Evolutionary conservation across 352 stramenopile genomes (phyloP), one percentile per base, ranked within the genome.

Genomic region (Pythium sp.): DNA sequence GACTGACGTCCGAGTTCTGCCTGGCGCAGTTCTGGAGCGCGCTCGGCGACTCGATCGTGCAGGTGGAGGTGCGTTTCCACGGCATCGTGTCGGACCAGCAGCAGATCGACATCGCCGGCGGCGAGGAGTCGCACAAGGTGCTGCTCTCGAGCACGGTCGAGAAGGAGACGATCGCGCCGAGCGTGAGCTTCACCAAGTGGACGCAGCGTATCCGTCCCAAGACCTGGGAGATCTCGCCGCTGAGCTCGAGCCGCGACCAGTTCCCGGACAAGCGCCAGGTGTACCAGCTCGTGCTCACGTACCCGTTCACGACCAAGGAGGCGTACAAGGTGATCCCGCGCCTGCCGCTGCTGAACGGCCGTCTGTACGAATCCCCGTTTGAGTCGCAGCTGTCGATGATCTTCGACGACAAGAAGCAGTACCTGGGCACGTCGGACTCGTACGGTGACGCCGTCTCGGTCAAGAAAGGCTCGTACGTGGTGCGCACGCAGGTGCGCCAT

Each of bases 351-450:
- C 70, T 98, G 12, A 90, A 94, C 69, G 90, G 80, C 1, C 86
- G 84, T 15, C 78, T 99, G 22, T 99, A 99, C 72, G 95, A 99
- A 68, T 97, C 90, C 6, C 87, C 87, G 12, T 97, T 97, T 49
- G 93, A 98, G 67, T 79, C 81, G n/a, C 93, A 98, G 64, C 63
- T 98, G 64, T 96, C 92, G 71, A 89, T 98, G 79, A 79, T 97
- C 41, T 98, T 98, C 70, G 92, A 98, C 75, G 87, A 88, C 20
- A 97, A 98, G 72, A 98, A 98, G 74, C 94, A 96, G 77, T 96
- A 92, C 60, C 72, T 95, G 54, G 91, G 81, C 59, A 81, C 71
- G 58, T 92, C 84, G 26, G 94, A 98, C 67, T 84, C 91, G 5
- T 97, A 91, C 69, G 89, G 91, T 8, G 84, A 93, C 24, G 65